Conservation (phyloP, 768 basidiomycete genomes). For the Albatrellus ellisii region DNA sequence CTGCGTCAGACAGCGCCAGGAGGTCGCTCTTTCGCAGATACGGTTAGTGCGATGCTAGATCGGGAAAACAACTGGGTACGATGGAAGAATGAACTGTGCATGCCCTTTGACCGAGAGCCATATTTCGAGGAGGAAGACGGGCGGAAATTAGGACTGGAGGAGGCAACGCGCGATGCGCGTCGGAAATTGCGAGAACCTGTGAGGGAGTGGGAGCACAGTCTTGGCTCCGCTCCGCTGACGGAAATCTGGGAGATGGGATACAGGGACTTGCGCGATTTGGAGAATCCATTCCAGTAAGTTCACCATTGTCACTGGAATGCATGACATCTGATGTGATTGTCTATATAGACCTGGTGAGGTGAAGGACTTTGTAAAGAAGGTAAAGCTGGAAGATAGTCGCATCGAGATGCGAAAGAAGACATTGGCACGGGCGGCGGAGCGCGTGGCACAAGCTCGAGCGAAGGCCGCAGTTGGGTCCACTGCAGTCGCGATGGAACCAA, state of each 20-base stretch:
- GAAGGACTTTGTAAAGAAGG: slow-evolving; percentile 59
- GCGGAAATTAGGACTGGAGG: slow-evolving; percentile 43
- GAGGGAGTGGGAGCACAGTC: slow-evolving; percentile 47
- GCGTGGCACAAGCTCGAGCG: slow-evolving; percentile 28
- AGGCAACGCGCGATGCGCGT: slow-evolving; percentile 41
- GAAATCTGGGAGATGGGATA: slow-evolving; percentile 83
- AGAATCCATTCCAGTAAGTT: slow-evolving; percentile 53
- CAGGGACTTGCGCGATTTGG: slow-evolving; percentile 44
- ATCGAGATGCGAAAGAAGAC: slow-evolving; percentile 39
- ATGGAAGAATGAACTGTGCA: slow-evolving; percentile 80
- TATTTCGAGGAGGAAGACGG: slow-evolving; percentile 37
- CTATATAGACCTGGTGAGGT: slow-evolving; percentile 51
- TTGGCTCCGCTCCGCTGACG: slow-evolving; percentile 59
- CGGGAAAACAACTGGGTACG: slow-evolving; percentile 84
- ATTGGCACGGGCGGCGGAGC: slow-evolving; percentile 25
- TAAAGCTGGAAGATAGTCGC: slow-evolving; percentile 50
- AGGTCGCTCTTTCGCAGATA: slow-evolving; percentile 65
- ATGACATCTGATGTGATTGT: neutral
- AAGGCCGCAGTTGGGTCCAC: slow-evolving; percentile 20
- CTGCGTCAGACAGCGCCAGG: slow-evolving; percentile 67
- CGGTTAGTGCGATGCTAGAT: slow-evolving; percentile 56
- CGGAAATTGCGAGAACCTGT: slow-evolving; percentile 43
- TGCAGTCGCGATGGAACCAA: slow-evolving; percentile 11
- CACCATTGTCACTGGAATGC: neutral
- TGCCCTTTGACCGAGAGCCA: slow-evolving; percentile 65